Conservation (phyloP, 176 grass and related monocot genomes). For the Tuctoria greenei region DNA sequence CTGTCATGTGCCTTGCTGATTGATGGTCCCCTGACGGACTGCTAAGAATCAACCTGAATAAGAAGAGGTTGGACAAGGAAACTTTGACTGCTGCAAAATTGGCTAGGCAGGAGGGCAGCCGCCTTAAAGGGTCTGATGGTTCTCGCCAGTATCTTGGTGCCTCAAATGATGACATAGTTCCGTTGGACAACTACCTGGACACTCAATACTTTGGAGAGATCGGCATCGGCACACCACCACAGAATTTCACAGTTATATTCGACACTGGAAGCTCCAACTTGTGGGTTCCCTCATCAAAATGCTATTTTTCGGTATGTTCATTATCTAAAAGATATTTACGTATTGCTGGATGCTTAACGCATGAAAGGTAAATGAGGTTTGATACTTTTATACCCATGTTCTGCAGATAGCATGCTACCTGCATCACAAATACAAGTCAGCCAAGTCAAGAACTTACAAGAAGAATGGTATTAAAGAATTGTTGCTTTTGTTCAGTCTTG, state of each 20-base stretch:
- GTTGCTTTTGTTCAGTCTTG: not conserved
- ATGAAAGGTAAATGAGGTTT: not conserved
- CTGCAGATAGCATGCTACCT: conserved; percentile 85
- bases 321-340: not conserved
- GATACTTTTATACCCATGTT: not conserved
- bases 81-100: conserved; percentile 46
- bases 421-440: conserved; percentile 66
- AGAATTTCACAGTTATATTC: conserved; percentile 92
- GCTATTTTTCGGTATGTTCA: conserved; percentile 77
- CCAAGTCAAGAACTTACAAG: conserved; percentile 73
- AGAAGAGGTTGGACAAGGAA: conserved; percentile 62
- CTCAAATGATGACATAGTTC: conserved; percentile 49
- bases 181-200: conserved; percentile 80
- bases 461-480: conserved; percentile 44
- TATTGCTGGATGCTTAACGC: not conserved
- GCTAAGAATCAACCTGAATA: conserved; percentile 64
- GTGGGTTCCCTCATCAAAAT: conserved; percentile 87
- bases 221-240: conserved; percentile 71
- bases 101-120: conserved; percentile 33
- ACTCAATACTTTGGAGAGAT: conserved; percentile 87
- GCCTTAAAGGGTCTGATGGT: not conserved
- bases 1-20: conserved; percentile 47
- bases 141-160: not conserved
- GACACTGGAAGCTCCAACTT: conserved; percentile 96
- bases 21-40: conserved; percentile 53